Evolutionary conservation across 2,329 filamentous ascomycete genomes (phyloP).

Genomic region (Geosmithia flava): DNA sequence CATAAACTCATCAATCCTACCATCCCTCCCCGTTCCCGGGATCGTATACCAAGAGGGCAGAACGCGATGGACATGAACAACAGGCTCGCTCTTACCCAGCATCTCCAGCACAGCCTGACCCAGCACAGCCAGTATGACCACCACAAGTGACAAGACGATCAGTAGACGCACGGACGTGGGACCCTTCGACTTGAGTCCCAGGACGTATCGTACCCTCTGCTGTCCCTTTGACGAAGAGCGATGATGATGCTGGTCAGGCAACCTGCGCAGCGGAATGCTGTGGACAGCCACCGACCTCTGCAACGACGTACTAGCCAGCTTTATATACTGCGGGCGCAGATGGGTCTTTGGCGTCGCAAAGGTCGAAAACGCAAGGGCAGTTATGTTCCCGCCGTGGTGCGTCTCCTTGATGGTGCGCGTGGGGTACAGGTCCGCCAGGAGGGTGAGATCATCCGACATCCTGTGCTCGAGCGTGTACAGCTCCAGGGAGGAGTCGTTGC

Average conservation of each 20-base stretch:
- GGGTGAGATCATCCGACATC: conserved; percentile 27
- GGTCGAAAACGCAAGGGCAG: conserved; percentile 43
- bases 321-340: conserved; percentile 33
- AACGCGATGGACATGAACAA: conserved; percentile 41
- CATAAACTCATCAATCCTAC: conserved; percentile 17
- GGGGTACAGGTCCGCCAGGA: conserved; percentile 38
- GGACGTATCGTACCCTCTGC: conserved; percentile 49
- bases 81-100: conserved; percentile 40
- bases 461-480: conserved; percentile 67
- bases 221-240: too few species aligned
- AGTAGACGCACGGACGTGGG: conserved; percentile 39
- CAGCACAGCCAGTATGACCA: conserved; percentile 48
- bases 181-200: conserved; percentile 43
- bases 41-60: conserved; percentile 34
- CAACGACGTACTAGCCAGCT: conserved; percentile 71
- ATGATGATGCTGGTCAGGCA: conserved; percentile 16
- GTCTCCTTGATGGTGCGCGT: conserved; percentile 40
- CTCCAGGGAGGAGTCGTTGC: conserved; percentile 66
- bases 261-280: conserved; percentile 54
- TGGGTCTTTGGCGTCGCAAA: conserved; percentile 40
- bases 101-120: conserved; percentile 55
- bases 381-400: conserved; percentile 40
- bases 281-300: conserved; percentile 71
- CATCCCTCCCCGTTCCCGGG: conserved; percentile 12
- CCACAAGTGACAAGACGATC: conserved; percentile 40